Evolutionary conservation across 768 basidiomycete species (phyloP).

Genomic region (Tricholoma bakamatsutake): DNA sequence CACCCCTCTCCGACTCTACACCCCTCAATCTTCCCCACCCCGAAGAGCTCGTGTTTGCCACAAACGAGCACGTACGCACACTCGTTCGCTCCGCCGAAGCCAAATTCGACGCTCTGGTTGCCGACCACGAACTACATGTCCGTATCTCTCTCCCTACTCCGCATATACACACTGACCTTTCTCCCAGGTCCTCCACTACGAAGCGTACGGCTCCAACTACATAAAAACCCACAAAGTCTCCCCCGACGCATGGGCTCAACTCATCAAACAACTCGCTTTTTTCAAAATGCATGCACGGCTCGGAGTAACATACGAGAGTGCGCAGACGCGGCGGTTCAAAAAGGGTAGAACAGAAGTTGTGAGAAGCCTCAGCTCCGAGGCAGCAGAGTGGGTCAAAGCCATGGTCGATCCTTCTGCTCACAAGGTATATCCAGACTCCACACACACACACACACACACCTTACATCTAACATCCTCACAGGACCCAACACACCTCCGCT

Average conservation of each 20-base stretch:
- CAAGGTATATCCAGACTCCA: background rate
- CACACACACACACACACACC: too few species aligned
- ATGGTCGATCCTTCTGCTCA: slow-evolving; percentile 53
- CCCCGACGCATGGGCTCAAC: slow-evolving; percentile 93
- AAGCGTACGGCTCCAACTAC: slow-evolving; percentile 81
- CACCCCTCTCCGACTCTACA: slow-evolving; percentile 29
- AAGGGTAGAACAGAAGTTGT: slow-evolving; percentile 95
- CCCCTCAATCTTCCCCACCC: slow-evolving; percentile 42
- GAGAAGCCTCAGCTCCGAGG: slow-evolving; percentile 76
- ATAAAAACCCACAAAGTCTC: slow-evolving; percentile 81
- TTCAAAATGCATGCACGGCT: slow-evolving; percentile 75
- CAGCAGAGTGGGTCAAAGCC: slow-evolving; percentile 80
- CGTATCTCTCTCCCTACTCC: slow-evolving; percentile 13
- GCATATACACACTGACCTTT: background rate
- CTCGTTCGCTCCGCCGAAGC: slow-evolving; percentile 54
- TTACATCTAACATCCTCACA: background rate
- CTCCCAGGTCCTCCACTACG: slow-evolving; percentile 68
- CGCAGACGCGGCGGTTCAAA: slow-evolving; percentile 90
- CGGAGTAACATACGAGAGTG: slow-evolving; percentile 86
- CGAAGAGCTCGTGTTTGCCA: slow-evolving; percentile 63
- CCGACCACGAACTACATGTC: slow-evolving; percentile 74
- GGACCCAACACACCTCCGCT: slow-evolving; percentile 42
- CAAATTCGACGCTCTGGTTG: slow-evolving; percentile 73
- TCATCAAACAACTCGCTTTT: slow-evolving; percentile 95
- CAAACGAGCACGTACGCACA: slow-evolving; percentile 46